A percentile compares a stretch with the other conserved stretches of the same genome.
Conservation (phyloP, 805 yeast genomes). For the Candida germanica region DNA sequence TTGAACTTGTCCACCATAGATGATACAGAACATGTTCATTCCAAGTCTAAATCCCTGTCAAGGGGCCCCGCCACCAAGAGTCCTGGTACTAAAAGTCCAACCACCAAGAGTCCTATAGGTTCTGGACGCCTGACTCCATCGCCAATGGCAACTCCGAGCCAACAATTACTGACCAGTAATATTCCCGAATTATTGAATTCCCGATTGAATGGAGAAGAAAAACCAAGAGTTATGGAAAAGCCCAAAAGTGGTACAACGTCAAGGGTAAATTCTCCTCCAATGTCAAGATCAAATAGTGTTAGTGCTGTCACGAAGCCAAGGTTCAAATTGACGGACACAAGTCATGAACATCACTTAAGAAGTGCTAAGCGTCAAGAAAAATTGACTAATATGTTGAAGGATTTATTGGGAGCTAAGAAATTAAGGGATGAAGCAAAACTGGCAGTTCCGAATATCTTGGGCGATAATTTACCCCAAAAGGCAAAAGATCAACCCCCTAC, state of each 20-base stretch:
- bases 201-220: neutral
- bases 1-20: neutral
- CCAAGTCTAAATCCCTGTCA: too few relatives aligned
- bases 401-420: constrained; percentile 70
- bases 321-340: constrained; percentile 59
- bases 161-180: neutral
- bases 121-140: neutral
- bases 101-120: neutral
- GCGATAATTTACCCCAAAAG: constrained; percentile 5
- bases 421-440: constrained; percentile 67
- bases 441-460: constrained; percentile 64
- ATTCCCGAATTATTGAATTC: neutral
- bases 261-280: constrained; percentile 14
- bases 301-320: constrained; percentile 30
- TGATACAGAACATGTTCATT: neutral
- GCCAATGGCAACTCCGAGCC: neutral
- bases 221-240: neutral
- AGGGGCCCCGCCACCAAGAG: neutral
- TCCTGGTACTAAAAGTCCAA: neutral
- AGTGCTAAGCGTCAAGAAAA: constrained; percentile 79
- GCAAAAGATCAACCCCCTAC: constrained; percentile 55
- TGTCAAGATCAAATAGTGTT: constrained; percentile 15
- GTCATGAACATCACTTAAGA: constrained; percentile 80
- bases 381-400: constrained; percentile 69
- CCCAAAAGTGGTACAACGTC: constrained; percentile 2